Evolutionary conservation across 1,139 yeast genomes (phyloP), one percentile per base, ranked within the genome.

Genomic region (Arxiozyma slooffiae): DNA sequence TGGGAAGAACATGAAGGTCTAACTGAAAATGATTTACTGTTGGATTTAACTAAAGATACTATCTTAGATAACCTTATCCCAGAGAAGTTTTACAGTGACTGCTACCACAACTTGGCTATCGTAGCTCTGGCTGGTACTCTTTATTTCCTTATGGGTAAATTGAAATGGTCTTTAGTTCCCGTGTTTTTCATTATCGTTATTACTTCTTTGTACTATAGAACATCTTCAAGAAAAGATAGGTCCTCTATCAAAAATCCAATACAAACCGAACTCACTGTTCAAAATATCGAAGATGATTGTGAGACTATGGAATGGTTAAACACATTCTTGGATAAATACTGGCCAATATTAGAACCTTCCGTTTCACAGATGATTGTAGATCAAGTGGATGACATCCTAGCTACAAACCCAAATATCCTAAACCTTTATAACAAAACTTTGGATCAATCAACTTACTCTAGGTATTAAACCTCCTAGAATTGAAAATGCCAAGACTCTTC

Each of bases 261-360:
- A 22, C 90, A 88, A 63, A 81, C 96, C 61, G 96, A 90, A 63
- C 80, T 85, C 61, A 82, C 95, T 17, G 80, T 88, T 48, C 80
- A 80, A 62, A 77, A 79, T 50, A 82, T 89, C 56, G 97, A 90
- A 68, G 79, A 81, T 59, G 97, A 90, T 64, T 83, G 82, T 59
- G 98, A 92, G 70, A 77, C 96, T 9, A 79, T 90, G 84, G 97
- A 92, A 63, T 92, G 98, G 98, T 73, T 87, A 58, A 92, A 92
- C 67, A 78, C 80, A 39, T 84, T 92, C 60, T 69, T 92, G 69
- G 89, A 84, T 62, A 90, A 88, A 70, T 90, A 87, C 68, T 92
- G 98, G 98, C 73, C 79, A 53, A 86, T 76, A 59, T 78, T 89
- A 62, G 97, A 92, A 67, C 98, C 98, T 16, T 80, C 87, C n/a